Evolutionary conservation across 2,329 filamentous ascomycete species (phyloP).

Genomic region (Amylocarpus encephaloides): DNA sequence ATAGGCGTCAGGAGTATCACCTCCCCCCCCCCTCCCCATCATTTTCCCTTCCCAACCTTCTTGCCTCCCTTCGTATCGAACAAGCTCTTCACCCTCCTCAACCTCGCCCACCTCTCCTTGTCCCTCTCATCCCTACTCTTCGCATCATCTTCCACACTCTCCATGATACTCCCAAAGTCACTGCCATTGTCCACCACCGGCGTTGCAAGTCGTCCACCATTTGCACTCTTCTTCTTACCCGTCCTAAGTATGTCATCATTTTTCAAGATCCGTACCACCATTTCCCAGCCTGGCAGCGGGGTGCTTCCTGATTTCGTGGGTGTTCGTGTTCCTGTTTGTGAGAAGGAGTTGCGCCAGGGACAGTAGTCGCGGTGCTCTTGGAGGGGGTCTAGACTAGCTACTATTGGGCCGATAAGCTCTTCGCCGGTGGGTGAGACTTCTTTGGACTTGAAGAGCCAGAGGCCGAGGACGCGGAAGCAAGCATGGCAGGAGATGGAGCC

Average conservation of each 20-base stretch:
- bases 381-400: slow-evolving; percentile 62
- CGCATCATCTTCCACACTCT: slow-evolving; percentile 32
- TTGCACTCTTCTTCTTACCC: slow-evolving; percentile 13
- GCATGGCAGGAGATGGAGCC: slow-evolving; percentile 61
- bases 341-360: slow-evolving; percentile 63
- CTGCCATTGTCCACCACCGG: slow-evolving; percentile 2
- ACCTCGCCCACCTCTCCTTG: slow-evolving; percentile 65
- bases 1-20: no score
- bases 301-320: slow-evolving; percentile 28
- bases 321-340: slow-evolving; percentile 46
- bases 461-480: slow-evolving; percentile 79
- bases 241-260: slow-evolving; percentile 43
- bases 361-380: slow-evolving; percentile 78
- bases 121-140: slow-evolving; percentile 52
- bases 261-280: slow-evolving; percentile 47
- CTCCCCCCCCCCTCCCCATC: no score
- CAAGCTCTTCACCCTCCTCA: slow-evolving; percentile 64
- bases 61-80: slow-evolving; percentile 59
- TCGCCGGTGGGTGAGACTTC: slow-evolving; percentile 49
- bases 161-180: slow-evolving; percentile 10
- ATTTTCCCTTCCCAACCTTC: slow-evolving; percentile 31
- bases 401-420: slow-evolving; percentile 49
- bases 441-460: slow-evolving; percentile 90
- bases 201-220: slow-evolving; percentile 5
- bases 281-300: slow-evolving; percentile 46